Conservation (phyloP, 2,329 filamentous ascomycete genomes). For the Hypomyces rosellus region DNA sequence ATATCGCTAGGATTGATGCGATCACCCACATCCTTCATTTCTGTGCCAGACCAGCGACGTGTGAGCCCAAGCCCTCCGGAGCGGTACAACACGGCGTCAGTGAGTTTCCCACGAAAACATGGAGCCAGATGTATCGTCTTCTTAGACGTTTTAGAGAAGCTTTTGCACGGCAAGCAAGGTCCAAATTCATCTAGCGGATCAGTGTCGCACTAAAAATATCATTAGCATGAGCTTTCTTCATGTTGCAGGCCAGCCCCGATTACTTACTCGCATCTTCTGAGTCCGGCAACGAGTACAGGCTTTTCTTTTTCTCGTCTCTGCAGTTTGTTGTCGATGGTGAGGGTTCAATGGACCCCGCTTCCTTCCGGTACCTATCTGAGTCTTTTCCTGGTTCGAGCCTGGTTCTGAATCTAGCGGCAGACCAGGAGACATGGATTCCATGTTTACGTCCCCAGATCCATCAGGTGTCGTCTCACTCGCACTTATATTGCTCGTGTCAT, state of each 20-base stretch:
- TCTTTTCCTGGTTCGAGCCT: too few relatives aligned
- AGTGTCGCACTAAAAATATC: slow-evolving; percentile 31
- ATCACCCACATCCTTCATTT: slow-evolving; percentile 35
- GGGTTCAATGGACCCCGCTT: slow-evolving; percentile 17
- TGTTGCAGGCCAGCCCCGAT: not conserved
- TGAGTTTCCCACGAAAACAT: slow-evolving; percentile 39
- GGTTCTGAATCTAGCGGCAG: not conserved
- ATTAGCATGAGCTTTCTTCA: not conserved
- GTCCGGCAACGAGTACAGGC: slow-evolving; percentile 41
- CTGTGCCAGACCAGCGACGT: slow-evolving; percentile 33
- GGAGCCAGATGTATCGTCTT: slow-evolving; percentile 41
- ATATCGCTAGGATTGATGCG: slow-evolving; percentile 20
- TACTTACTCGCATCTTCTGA: slow-evolving; percentile 38
- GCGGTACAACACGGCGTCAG: slow-evolving; percentile 36
- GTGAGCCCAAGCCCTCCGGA: slow-evolving; percentile 39
- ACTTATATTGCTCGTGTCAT: too few relatives aligned
- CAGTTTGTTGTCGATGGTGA: slow-evolving; percentile 25
- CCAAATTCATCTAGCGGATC: slow-evolving; percentile 25
- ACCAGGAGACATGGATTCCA: not conserved
- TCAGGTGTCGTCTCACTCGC: too few relatives aligned
- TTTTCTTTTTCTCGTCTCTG: slow-evolving; percentile 28
- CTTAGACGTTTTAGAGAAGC: slow-evolving; percentile 32
- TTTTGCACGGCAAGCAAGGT: slow-evolving; percentile 35
- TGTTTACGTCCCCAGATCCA: not conserved
- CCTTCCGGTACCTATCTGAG: not conserved